phyloP scores from a whole-genome alignment of 140 eudicot genomes.

The Ambrosia hybrid region DNA sequence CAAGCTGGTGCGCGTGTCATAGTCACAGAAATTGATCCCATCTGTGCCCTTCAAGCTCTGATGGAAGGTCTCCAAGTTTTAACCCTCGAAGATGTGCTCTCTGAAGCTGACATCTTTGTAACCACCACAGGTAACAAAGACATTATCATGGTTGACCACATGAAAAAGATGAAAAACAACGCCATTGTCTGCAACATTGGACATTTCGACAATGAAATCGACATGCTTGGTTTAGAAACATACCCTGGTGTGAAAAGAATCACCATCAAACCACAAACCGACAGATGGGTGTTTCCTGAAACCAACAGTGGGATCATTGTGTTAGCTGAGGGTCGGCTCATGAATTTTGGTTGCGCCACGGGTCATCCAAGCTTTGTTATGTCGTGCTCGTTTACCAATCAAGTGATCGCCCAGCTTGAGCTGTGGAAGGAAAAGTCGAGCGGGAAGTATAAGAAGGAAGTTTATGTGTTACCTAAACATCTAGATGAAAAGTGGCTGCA shows the following conservation, averaged over 20 bases:
- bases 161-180: constrained; percentile 28
- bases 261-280: constrained; percentile 25
- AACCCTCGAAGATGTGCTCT: constrained; percentile 18
- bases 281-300: constrained; percentile 4
- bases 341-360: constrained; percentile 9
- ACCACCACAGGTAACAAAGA: constrained; percentile 30
- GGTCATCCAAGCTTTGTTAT: constrained; percentile 30
- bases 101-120: constrained; percentile 25
- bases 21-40: constrained; percentile 20
- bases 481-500: background rate
- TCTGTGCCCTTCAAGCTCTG: constrained; percentile 27
- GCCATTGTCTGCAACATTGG: constrained; percentile 29
- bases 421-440: constrained; percentile 24
- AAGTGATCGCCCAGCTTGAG: constrained; percentile 31
- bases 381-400: constrained; percentile 28
- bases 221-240: constrained; percentile 30
- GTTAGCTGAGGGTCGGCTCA: background rate
- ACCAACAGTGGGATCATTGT: background rate
- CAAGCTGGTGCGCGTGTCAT: constrained; percentile 29
- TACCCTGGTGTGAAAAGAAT: constrained; percentile 31
- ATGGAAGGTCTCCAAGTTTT: constrained; percentile 29
- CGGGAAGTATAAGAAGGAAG: constrained; percentile 28
- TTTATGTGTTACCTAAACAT: background rate
- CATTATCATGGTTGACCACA: constrained; percentile 29
- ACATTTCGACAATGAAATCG: constrained; percentile 27